These are phyloP conservation scores for Scutellaria minor DNA, from an alignment of 257 asterid genomes.

Conservation along the genomic window DNA sequence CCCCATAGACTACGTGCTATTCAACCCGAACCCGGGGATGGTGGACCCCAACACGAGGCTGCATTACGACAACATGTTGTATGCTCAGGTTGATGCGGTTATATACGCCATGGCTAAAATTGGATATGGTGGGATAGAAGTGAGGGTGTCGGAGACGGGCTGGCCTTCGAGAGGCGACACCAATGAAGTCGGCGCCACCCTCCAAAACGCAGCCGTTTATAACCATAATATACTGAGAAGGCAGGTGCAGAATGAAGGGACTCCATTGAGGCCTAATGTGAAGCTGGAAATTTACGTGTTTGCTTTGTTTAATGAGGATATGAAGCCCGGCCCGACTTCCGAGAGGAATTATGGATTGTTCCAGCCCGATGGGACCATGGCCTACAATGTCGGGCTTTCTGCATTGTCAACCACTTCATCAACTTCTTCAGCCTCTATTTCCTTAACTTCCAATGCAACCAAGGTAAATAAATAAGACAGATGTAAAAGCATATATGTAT, in stretches of 20 bases:
- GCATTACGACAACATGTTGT: conserved; percentile 85
- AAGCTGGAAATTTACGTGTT: conserved; percentile 73
- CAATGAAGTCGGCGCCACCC: conserved; percentile 66
- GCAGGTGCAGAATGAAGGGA: conserved; percentile 65
- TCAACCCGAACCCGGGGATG: conserved; percentile 72
- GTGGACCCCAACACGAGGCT: conserved; percentile 63
- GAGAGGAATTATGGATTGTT: conserved; percentile 87
- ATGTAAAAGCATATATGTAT: too few species aligned
- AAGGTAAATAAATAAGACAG: conserved; percentile 46
- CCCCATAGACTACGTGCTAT: conserved; percentile 66
- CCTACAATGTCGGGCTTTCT: conserved; percentile 65
- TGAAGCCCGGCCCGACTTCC: conserved; percentile 90
- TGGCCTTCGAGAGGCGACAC: conserved; percentile 87
- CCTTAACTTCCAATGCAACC: conserved; percentile 56
- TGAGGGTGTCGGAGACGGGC: conserved; percentile 81
- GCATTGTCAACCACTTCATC: conserved; percentile 40
- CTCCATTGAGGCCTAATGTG: conserved; percentile 70
- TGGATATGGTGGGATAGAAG: conserved; percentile 69
- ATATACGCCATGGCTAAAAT: conserved; percentile 61
- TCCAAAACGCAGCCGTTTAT: conserved; percentile 66
- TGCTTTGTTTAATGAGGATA: conserved; percentile 84
- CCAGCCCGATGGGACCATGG: conserved; percentile 83
- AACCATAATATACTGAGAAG: conserved; percentile 65
- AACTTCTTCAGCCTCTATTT: conserved; percentile 45
- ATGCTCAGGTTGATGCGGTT: conserved; percentile 87